These are phyloP conservation scores for Wickerhamomyces sp. DNA, from an alignment of 1,139 yeast genomes.

Conservation along the genomic window DNA sequence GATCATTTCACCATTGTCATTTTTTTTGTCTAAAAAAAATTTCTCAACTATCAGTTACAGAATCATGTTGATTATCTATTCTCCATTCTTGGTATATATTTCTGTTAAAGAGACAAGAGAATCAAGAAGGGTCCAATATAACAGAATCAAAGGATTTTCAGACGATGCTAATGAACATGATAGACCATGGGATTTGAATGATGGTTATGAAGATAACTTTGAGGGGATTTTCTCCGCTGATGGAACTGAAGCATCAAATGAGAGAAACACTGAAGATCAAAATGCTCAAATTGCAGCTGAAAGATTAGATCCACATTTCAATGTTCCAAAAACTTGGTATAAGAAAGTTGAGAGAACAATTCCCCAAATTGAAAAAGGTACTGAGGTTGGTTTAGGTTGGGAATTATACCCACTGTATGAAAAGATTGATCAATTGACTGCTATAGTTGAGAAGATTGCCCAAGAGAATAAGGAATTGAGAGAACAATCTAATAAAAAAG, in stretches of 20 bases:
- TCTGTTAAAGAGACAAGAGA: conserved; percentile 58
- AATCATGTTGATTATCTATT: conserved; percentile 61
- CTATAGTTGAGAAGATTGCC: conserved; percentile 23
- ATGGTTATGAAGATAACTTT: conserved; percentile 57
- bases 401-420: conserved; percentile 53
- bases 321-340: conserved; percentile 47
- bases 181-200: conserved; percentile 78
- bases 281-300: conserved; percentile 59
- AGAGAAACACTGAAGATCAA: conserved; percentile 32
- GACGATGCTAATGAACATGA: conserved; percentile 83
- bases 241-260: conserved; percentile 9
- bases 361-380: conserved; percentile 57
- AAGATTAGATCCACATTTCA: conserved; percentile 65
- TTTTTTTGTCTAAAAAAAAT: conserved; percentile 14
- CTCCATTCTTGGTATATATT: conserved; percentile 59
- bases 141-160: conserved; percentile 56
- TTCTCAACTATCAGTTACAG: conserved; percentile 39
- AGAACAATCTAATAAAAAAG: conserved; percentile 4
- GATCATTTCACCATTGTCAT: conserved; percentile 35
- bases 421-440: conserved; percentile 30
- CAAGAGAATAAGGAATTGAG: conserved; percentile 16
- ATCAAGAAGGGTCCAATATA: conserved; percentile 69
- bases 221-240: conserved; percentile 27
- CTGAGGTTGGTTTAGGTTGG: conserved; percentile 58
- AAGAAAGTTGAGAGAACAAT: conserved; percentile 40